Base-by-base conservation (phyloP, 2,329 filamentous ascomycete species). In the Neophaeococcomyces aloes region DNA sequence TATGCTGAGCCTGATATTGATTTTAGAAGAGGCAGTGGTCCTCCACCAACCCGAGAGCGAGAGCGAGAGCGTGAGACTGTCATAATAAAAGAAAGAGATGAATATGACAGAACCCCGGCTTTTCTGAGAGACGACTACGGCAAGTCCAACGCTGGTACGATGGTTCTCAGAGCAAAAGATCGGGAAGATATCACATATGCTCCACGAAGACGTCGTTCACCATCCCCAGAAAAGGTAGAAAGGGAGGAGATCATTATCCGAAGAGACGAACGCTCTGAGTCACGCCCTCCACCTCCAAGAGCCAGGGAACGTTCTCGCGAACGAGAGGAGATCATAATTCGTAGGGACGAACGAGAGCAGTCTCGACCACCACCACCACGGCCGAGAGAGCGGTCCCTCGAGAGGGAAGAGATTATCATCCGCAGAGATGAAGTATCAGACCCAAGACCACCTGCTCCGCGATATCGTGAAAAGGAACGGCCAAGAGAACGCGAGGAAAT, bases 1-100 rank as follows among this genome's bases (percentile, higher is more conserved):
- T 70, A 72, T 38, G 59, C 71, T 34, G 70, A 75, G 45, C 48
- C 70, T 33, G 71, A 74, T 51, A 61, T 71, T 44, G 38, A 58
- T 55, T 48, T 43, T 57, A 69, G 50, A 59, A 42, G 30, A 7
- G 71, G 53, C 53, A 65, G 50, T 43, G 71, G 59, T 59, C 75
- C 56, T 55, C 59, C 60, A 23, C 56, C 61, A n/a, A 61, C 63
- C 29, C 59, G 61, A 13, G 53, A 64, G 40, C 64, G 66, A 15
- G 56, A 66, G 8, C 62, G 65, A 15, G 56, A 66, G 8, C 62
- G 65, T 30, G 65, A 66, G 13, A 55, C 48, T 3, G 27, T 48
- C 8, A 42, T 53, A 27, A 40, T 51, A 32, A 48, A 50, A 13
- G 51, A 55, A 19, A 23, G 38, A 14, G 38, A 42, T n/a, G 39